phyloP scores from a whole-genome alignment of 2,329 filamentous ascomycete species.

The Fusarium abutilonis region DNA sequence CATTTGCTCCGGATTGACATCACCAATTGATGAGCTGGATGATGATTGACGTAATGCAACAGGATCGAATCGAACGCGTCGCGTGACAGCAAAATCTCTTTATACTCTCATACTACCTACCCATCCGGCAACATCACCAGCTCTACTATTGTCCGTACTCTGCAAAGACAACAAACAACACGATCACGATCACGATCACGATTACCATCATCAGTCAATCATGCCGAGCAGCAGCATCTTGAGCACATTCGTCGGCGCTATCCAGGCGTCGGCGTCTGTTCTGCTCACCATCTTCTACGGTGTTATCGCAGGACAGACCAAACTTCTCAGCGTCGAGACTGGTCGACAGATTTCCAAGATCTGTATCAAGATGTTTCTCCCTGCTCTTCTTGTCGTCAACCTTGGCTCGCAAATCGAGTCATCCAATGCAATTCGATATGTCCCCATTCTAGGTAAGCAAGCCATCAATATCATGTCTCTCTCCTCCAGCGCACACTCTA shows the following conservation, averaged over 20 bases:
- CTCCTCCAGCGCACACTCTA: neutral
- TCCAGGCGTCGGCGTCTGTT: slow-evolving; percentile 34
- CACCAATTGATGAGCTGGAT: too few relatives aligned
- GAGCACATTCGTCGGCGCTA: slow-evolving; percentile 30
- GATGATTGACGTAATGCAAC: slow-evolving; percentile 25
- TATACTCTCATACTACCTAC: too few relatives aligned
- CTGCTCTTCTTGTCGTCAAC: slow-evolving; percentile 29
- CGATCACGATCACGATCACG: too few relatives aligned
- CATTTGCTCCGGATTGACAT: slow-evolving; percentile 21
- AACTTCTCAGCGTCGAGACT: slow-evolving; percentile 30
- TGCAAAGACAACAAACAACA: neutral
- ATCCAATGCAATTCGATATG: slow-evolving; percentile 22
- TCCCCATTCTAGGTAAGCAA: slow-evolving; percentile 16
- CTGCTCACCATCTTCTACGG: slow-evolving; percentile 32
- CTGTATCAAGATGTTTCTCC: slow-evolving; percentile 36
- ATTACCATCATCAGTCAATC: too few relatives aligned
- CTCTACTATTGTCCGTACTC: neutral
- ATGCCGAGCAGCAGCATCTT: slow-evolving; percentile 24
- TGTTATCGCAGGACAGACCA: slow-evolving; percentile 24
- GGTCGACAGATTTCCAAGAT: slow-evolving; percentile 30
- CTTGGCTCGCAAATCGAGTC: slow-evolving; percentile 23
- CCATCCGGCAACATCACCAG: too few relatives aligned
- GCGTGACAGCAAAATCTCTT: too few relatives aligned
- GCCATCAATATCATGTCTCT: neutral
- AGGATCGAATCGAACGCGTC: neutral